Percentiles rank a stretch among this genome's conserved stretches.
phyloP scores from a whole-genome alignment of 805 yeast genomes.

The Candida ponderosae region DNA sequence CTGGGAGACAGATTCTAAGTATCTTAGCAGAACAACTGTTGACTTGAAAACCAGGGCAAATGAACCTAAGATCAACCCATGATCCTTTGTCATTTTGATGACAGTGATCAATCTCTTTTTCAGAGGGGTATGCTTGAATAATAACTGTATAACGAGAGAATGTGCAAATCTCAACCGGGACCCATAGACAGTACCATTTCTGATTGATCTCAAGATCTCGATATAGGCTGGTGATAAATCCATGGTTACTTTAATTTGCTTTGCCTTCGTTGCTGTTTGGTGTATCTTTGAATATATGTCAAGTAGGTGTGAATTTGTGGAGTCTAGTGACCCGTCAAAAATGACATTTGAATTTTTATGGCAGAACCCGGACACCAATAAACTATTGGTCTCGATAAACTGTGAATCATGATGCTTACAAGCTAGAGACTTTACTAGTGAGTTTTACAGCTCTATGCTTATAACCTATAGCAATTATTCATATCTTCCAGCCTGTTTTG shows the following conservation, averaged over 20 bases:
- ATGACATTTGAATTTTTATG: too few species aligned
- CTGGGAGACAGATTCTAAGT: slow-evolving; percentile 1
- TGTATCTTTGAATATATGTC: too few species aligned
- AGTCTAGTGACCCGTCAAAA: slow-evolving; percentile 10
- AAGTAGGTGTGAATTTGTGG: slow-evolving; percentile 1
- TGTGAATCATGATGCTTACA: too few species aligned
- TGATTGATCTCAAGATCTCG: slow-evolving; percentile 29
- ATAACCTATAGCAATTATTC: too few species aligned
- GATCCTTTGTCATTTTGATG: slow-evolving; percentile 44
- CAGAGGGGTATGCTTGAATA: slow-evolving; percentile 30
- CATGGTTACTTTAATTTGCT: too few species aligned
- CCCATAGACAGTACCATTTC: slow-evolving; percentile 47
- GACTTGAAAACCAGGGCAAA: slow-evolving; percentile 49
- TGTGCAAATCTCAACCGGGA: slow-evolving; percentile 56
- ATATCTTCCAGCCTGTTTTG: too few species aligned
- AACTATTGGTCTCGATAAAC: too few species aligned
- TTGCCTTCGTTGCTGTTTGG: too few species aligned
- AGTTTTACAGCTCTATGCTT: too few species aligned
- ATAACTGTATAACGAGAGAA: slow-evolving; percentile 51
- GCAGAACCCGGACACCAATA: too few species aligned
- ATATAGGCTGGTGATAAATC: slow-evolving; percentile 3
- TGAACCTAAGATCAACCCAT: slow-evolving; percentile 45
- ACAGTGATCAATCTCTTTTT: slow-evolving; percentile 37
- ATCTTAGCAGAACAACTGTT: slow-evolving; percentile 15
- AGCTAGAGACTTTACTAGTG: too few species aligned